Evolutionary conservation across 1,139 yeast genomes (phyloP), one percentile per base, ranked within the genome.

Genomic region (Maudiozyma humilis): DNA sequence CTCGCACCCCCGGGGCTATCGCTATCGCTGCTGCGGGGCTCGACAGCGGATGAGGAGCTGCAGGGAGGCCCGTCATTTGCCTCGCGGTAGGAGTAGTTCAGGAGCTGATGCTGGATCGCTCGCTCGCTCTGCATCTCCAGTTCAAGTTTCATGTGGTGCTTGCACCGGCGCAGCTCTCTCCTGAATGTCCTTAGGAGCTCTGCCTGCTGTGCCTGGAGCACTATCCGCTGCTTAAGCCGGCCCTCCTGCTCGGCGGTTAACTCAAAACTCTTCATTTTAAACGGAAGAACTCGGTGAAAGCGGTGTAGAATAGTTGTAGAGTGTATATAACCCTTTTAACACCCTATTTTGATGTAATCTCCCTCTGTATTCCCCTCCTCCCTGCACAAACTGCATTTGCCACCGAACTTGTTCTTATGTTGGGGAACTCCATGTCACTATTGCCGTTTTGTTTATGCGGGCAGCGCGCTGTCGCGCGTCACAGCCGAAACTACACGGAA

Each of bases 21-120:
- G 10, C 23, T 7, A 13, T 13, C 17, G 10, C 17, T 20, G 27
- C 18, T 35, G 13, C 14, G 15, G 12, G 38, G 38, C 15, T 35
- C 38, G 14, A 36, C 12, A 36, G 39, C 23, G 6, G 39, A 36
- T 15, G 39, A 36, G 6, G 39, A 36, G 18, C 39, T 36, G 23
- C 39, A 36, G 16, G 39, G 39, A 16, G 39, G 39, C n/a, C 32
- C 39, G 10, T n/a, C 16, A 2, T 36, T 32, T 2, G 39, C 16
- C 6, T 6, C 5, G 12, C n/a, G 8, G 14, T 25, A 25, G 3
- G 18, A 19, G 23, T n/a, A 15, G 23, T 19, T 13, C 17, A 36
- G 16, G 12, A 36, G 29, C 27, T 20, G 17, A n/a, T 36, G 20
- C 13, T 32, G 19, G 14, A 36, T 8, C 12, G 23, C 6, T 12